Evolutionary conservation across 1,284 basidiomycete species (phyloP), one percentile per base, ranked within the genome.

Genomic region (Mycena citricolor): DNA sequence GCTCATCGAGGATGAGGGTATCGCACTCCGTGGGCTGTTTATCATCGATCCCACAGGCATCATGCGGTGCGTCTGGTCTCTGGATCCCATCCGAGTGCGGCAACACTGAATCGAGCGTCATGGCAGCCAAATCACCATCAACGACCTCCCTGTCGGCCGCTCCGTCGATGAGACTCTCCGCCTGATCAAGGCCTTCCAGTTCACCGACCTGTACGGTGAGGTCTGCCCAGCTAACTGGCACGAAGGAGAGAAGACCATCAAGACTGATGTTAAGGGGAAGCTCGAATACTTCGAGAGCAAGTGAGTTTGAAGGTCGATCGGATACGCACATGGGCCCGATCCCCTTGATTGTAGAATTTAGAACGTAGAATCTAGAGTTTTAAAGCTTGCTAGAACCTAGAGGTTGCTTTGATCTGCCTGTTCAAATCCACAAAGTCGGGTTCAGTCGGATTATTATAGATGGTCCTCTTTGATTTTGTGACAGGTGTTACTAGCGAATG

Each of bases 201-300:
- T 85, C 64, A 84, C 83, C 24, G 90, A 94, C 55, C 73, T 86
- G 66, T 77, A 91, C 62, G 91, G 91, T 33, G 90, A 94, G 65
- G 90, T 92, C 38, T 94, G 91, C 76, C 91, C 91, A 17, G 85
- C 83, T 19, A 89, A 89, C 69, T 94, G 91, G 92, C 79, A 69
- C 14, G 78, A 85, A 59, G 85, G 86, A 24, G 62, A 67, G 43
- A 80, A 79, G 67, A 89, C 88, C 30, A 89, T 90, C 71, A 89
- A 89, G 65, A 72, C 84, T 12, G 79, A 86, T 63, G 85, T 85
- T 14, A 74, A 73, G 55, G 78, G 73, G 46, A 86, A 84, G 51
- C 67, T 83, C 42, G 86, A 89, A 58, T 93, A 92, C 69, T 93
- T 94, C 56, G 57, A n/a, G n/a, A n/a, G n/a, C n/a, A n/a, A n/a